These are phyloP conservation scores for Puccinia polysora DNA, from an alignment of 1,284 basidiomycete genomes.

Conservation along the genomic window DNA sequence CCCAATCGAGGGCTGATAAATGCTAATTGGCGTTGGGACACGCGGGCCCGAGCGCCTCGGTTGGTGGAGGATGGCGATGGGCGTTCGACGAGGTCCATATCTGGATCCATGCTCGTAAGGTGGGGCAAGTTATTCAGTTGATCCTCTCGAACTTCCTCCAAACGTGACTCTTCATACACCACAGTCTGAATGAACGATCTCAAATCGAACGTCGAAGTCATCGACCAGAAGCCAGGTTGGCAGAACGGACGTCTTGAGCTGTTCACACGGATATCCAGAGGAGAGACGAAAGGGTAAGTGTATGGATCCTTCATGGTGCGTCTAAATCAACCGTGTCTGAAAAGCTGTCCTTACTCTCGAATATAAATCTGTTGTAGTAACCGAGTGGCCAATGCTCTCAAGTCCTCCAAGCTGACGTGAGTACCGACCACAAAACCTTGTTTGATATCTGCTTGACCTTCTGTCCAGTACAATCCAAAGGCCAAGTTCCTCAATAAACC, in stretches of 20 bases:
- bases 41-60: constrained; percentile 43
- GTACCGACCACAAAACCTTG: constrained; percentile 57
- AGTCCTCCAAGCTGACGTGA: constrained; percentile 56
- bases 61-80: constrained; percentile 2
- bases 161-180: constrained; percentile 59
- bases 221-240: constrained; percentile 78
- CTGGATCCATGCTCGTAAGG: neutral
- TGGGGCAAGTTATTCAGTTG: constrained; percentile 43
- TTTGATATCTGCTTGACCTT: constrained; percentile 53
- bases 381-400: constrained; percentile 67
- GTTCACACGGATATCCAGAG: constrained; percentile 18
- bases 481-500: constrained; percentile 70
- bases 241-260: constrained; percentile 78
- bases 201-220: constrained; percentile 66
- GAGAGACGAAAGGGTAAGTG: constrained; percentile 15
- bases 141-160: constrained; percentile 47
- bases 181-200: constrained; percentile 84
- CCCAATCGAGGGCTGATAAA: constrained; percentile 77
- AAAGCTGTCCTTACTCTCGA: constrained; percentile 65
- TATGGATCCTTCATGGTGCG: constrained; percentile 46
- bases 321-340: constrained; percentile 46
- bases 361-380: constrained; percentile 75
- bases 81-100: constrained; percentile 43
- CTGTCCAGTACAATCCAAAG: constrained; percentile 74
- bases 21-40: constrained; percentile 68